Base-by-base conservation (phyloP, 139 green algal genomes). In the Chlorella sp. region DNA sequence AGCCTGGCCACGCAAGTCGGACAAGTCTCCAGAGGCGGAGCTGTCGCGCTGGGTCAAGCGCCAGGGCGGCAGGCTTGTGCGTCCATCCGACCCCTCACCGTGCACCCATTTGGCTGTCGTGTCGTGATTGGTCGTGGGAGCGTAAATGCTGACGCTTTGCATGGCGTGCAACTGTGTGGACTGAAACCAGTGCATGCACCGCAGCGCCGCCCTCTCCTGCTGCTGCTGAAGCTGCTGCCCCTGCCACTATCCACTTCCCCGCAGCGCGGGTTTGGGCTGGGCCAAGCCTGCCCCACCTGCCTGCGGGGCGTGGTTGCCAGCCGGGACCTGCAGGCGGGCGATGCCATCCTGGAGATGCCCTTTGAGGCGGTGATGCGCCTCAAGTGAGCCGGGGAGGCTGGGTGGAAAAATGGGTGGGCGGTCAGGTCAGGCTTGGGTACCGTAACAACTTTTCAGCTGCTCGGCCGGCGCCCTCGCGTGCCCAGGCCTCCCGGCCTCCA, bases 261-360 rank as follows among this genome's bases (percentile, higher is more conserved):
- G 44, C 73, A 79, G 73, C 60, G 48, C 4, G 54, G 54, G 51
- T 70, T 34, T 58, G 38, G 34, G 9, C 7, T 81, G 36, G 54
- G 76, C 34, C 51, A 48, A 9, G 51, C 60, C 28, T 81, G 76
- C 51, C 51, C 76, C 34, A 81, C 76, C 76, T 81, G 76, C 76
- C 51, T 70, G 76, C 51, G 76, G 1, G 76, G 76, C 54, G 34
- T 69, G 13, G 36, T 81, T 30, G 76, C 76, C 54, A 70, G 34
- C 51, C 68, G 46, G 24, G 51, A 81, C 54, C 48, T 81, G 30
- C 54, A 81, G 36, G 20, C 19, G 1, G 54, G 36, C 22, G 76
- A 81, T 36, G 11, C 54, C 20, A 81, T 81, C 22, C 34, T 81
- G 76, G 36, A 51, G 24, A 34, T 81, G 24, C 76, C 76, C 16